phyloP scores from a whole-genome alignment of 2,329 filamentous ascomycete genomes.

The Scytalidium sp. region DNA sequence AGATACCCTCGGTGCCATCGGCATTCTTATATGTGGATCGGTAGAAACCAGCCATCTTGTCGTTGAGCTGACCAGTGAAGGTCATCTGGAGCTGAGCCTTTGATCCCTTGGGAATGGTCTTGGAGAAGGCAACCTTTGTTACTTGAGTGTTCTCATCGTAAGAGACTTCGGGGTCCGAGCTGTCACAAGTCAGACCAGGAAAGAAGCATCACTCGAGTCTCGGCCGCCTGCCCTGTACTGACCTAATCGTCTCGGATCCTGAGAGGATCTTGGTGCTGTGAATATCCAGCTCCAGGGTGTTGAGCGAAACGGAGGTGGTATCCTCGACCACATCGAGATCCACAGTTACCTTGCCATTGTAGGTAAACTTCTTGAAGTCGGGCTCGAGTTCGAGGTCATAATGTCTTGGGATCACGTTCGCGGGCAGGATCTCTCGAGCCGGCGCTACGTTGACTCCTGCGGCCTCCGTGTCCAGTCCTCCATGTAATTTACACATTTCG shows the following conservation, averaged over 20 bases:
- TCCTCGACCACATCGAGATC: conserved; percentile 85
- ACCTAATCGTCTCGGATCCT: conserved; percentile 51
- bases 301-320: conserved; percentile 80
- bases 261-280: conserved; percentile 67
- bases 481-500: conserved; percentile 66
- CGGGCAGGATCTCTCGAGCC: conserved; percentile 81
- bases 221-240: conserved; percentile 11
- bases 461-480: conserved; percentile 50
- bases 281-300: conserved; percentile 84
- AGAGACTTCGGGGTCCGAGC: conserved; percentile 63
- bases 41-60: conserved; percentile 98
- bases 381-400: conserved; percentile 92
- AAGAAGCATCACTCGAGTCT: conserved; percentile 4
- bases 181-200: conserved; percentile 33
- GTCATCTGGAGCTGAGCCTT: conserved; percentile 76
- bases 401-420: conserved; percentile 87
- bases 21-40: conserved; percentile 86
- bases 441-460: conserved; percentile 58
- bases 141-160: conserved; percentile 80
- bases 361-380: conserved; percentile 83
- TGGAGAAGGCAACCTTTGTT: conserved; percentile 75
- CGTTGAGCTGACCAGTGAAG: conserved; percentile 79
- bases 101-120: conserved; percentile 68
- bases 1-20: conserved; percentile 74
- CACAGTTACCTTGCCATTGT: conserved; percentile 79